Evolutionary conservation across 2,329 filamentous ascomycete genomes (phyloP), one percentile per base, ranked within the genome.

Genomic region (Epichloe festucae): DNA sequence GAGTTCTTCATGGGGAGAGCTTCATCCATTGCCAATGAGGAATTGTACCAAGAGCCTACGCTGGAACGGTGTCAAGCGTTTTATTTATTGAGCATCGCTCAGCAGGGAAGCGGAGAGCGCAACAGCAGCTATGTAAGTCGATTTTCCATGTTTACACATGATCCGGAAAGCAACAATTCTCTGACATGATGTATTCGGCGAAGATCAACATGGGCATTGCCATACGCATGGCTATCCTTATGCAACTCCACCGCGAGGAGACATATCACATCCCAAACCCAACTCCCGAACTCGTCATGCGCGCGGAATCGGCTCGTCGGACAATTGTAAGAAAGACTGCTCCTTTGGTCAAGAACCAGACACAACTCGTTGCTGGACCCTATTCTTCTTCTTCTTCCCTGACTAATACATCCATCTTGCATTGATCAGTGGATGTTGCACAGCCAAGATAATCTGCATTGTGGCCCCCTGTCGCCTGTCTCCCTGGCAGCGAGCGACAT

Each of bases 21-120:
- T 1, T 70, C 73, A 8, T 58, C 59, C 6, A 61, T 79, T 8
- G 75, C 77, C 1, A 60, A 72, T 35, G 63, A 64, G 23, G 75
- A 79, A 56, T 63, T 80, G 19, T 79, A 79, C 57, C 65, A 71
- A 40, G 71, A 73, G 50, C 73, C 77, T 0, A 77, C 71, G 0
- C 59, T 81, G 17, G 75, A 80, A 57, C 68, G 73, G 41, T 79
- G 76, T 49, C 78, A 81, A 60, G 77, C 72, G 1, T 81, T 81
- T 54, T 80, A 79, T 55, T 63, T 81, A 3, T 64, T 81, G 15
- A 78, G 76, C 57, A 74, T 81, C 51, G 76, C 77, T 4, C 77
- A 81, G 56, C 77, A 80, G 58, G 76, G 76, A 14, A 77, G 73
- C 49, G 77, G 75, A 0, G 65, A 74, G 55, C 73, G 70, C 41